Conservation (phyloP, 129 eudicot genomes). For the Tagetes patula region DNA sequence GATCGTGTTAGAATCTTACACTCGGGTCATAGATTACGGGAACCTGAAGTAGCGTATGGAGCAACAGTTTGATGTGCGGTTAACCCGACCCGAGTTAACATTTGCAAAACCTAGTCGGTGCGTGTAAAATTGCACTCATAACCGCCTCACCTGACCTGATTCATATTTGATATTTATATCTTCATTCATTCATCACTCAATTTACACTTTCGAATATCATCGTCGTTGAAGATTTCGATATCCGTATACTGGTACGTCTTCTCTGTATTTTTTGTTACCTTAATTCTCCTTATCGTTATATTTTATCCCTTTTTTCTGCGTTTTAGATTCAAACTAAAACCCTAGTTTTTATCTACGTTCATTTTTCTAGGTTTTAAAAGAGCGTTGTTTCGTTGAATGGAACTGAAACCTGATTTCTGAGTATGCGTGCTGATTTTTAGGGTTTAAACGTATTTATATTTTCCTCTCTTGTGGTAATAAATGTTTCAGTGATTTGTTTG, state of each 20-base stretch:
- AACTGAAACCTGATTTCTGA: conserved; percentile 1
- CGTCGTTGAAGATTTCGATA: background rate
- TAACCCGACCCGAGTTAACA: background rate
- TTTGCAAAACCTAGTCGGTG: conserved; percentile 1
- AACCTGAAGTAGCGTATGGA: background rate
- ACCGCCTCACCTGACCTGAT: background rate
- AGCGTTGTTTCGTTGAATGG: background rate
- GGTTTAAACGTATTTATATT: background rate
- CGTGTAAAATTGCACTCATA: background rate
- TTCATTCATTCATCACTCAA: background rate
- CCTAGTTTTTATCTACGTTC: conserved; percentile 1
- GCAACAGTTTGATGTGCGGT: background rate
- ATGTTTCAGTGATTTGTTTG: background rate
- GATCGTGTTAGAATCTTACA: too few species aligned
- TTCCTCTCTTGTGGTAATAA: too few species aligned
- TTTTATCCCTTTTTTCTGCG: background rate
- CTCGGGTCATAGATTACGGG: background rate
- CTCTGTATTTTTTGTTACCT: background rate
- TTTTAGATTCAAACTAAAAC: conserved; percentile 14
- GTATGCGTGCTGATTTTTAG: conserved; percentile 1
- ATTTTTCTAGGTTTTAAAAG: conserved; percentile 18
- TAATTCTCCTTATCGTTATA: background rate
- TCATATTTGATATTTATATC: background rate
- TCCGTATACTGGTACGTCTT: background rate
- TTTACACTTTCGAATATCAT: background rate